Base-by-base conservation (phyloP, 1,284 basidiomycete species). In the Vanrija sp. region DNA sequence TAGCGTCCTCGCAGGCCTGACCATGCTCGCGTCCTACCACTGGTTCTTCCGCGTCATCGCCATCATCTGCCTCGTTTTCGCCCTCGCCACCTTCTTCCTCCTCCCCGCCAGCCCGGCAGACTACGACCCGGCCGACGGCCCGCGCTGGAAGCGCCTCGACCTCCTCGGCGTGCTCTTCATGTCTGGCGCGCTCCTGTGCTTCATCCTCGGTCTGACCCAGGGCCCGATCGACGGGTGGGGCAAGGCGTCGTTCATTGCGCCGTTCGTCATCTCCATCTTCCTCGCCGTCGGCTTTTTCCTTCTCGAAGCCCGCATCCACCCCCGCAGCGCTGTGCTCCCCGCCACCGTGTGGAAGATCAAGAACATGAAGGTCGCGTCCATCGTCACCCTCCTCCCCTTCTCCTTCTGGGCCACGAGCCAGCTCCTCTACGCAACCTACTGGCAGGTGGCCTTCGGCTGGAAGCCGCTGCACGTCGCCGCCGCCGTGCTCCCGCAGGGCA, bases 1-100 rank as follows among this genome's bases (percentile, higher is more conserved):
- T n/a, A 59, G 54, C 3, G 56, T 66, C 19, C 57, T 71, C 25
- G 62, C 65, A 1, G 65, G 65, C 19, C 24, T 69, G 14, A 61
- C 58, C 31, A 72, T 71, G 69, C 47, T 70, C 9, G 63, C 63
- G 8, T 53, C 41, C n/a, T 66, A 61, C 55, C 23, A 57, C 53
- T 68, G 70, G 71, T 71, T 72, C 57, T 73, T 75, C 63, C 67
- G 70, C 38, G 60, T 71, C 52, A 60, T 75, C 39, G 63, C 66
- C 16, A 69, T 51, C 5, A 27, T 51, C 22, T 53, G 60, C 48
- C 45, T 58, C 56, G 48, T 60, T 47, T 69, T 69, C 58, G 57
- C 60, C 25, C 52, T 53, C 44, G 14, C 63, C 39, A 61, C 63
- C 25, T 3, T 67, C 47, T 35, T 66, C 51, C 48, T 70, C 45